Evolutionary conservation across 176 grass and related monocot genomes (phyloP), one percentile per base, ranked within the genome.

Genomic region (Chrysopogon serrulatus): DNA sequence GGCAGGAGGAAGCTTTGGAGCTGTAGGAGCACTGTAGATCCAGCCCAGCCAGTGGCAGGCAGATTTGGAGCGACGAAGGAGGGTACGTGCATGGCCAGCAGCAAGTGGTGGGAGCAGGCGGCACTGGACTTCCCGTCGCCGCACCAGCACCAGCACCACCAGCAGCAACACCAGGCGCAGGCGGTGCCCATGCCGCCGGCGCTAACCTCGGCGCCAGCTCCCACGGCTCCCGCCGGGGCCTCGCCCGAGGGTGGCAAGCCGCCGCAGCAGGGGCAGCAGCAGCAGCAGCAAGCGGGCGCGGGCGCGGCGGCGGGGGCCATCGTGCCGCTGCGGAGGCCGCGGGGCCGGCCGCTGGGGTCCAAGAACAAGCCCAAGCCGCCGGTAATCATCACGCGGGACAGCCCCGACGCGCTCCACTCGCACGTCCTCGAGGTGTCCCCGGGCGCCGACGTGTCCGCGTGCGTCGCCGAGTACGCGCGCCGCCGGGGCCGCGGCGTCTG

Each of bases 331-430:
- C 78, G 90, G 21, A 21, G 80, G 74, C 90, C 90, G 35, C 79
- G 90, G 1, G 90, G 90, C 0, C 83, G 90, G 3, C 90, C 90
- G 27, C 76, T 86, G 49, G 90, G 90, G 15, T 89, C 87, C 33
- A 92, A 92, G 87, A 92, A 92, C 90, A 92, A 92, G 87, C 90
- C 90, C 0, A 92, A 89, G 87, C 90, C 90, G 64, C 90, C 90
- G 41, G 80, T 92, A 80, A 84, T 92, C 87, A 86, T 92, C 74
- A 92, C 90, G 53, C 90, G 84, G 5, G 90, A 92, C 84, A 86
- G 83, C 90, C 90, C 90, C 23, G 81, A 92, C 80, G 90, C 90
- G 90, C 80, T 92, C 10, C 83, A 83, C 75, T 89, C 90, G 11
- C 90, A 92, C 76, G 76, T 92, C 27, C 87, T 92, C 23, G 90